Evolutionary conservation across 2,329 filamentous ascomycete genomes (phyloP).

Genomic region (Amesomyces nigricolor): DNA sequence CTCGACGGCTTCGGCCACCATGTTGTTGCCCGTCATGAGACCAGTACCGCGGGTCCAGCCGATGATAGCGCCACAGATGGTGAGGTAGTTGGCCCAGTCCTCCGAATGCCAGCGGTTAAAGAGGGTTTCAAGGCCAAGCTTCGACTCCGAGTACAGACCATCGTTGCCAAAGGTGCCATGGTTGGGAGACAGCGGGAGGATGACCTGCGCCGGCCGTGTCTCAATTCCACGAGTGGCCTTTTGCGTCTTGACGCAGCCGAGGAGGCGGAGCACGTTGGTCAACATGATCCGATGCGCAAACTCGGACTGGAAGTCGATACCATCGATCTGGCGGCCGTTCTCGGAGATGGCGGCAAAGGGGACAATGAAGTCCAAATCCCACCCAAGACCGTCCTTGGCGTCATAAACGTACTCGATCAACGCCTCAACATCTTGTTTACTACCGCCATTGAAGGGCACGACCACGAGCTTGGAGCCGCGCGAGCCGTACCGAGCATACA

Average conservation of each 20-base stretch:
- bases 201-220: slow-evolving; percentile 93
- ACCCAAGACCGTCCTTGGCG: slow-evolving; percentile 89
- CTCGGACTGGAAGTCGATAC: slow-evolving; percentile 94
- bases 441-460: slow-evolving; percentile 98
- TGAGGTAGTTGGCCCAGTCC: slow-evolving; percentile 95
- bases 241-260: slow-evolving; percentile 85
- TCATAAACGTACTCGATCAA: slow-evolving; percentile 96
- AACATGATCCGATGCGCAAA: slow-evolving; percentile 98
- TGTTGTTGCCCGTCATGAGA: slow-evolving; percentile 96
- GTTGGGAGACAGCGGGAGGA: slow-evolving; percentile 92
- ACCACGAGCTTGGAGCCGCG: slow-evolving; percentile 95
- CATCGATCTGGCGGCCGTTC: slow-evolving; percentile 95
- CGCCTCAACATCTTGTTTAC: slow-evolving; percentile 94
- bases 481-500: slow-evolving; percentile 92
- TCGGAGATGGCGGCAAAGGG: slow-evolving; percentile 97
- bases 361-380: slow-evolving; percentile 94
- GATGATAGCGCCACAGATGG: slow-evolving; percentile 96
- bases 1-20: slow-evolving; percentile 95
- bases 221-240: slow-evolving; percentile 85
- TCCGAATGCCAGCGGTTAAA: slow-evolving; percentile 99
- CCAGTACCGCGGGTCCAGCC: slow-evolving; percentile 98
- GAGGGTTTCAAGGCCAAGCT: slow-evolving; percentile 91
- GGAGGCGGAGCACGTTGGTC: slow-evolving; percentile 87
- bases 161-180: slow-evolving; percentile 98
- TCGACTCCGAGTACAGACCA: slow-evolving; percentile 96